Conservation (phyloP, 1,284 basidiomycete species). For the Cryptococcus jaspeensis region DNA sequence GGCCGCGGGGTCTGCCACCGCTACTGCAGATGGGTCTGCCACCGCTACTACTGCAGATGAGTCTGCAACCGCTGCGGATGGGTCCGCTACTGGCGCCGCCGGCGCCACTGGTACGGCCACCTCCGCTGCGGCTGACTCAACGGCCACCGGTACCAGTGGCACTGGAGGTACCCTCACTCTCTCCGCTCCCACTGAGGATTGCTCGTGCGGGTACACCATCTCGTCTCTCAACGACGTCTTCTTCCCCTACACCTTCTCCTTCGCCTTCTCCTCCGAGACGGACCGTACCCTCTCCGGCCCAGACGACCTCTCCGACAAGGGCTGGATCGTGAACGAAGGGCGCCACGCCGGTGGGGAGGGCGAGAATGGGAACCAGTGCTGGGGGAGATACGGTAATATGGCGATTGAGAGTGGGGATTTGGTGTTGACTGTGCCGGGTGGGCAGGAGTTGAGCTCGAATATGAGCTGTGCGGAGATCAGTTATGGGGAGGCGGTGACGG, state of each 20-base stretch:
- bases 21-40: no score
- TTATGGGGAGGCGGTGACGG: background rate
- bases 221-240: constrained; percentile 13
- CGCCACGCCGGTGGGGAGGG: background rate
- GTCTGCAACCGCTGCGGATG: no score
- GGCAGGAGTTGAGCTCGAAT: constrained; percentile 4
- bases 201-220: constrained; percentile 19
- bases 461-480: constrained; percentile 8
- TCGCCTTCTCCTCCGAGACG: background rate
- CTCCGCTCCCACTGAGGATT: background rate
- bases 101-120: no score
- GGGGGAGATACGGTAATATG: background rate
- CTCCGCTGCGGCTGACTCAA: no score
- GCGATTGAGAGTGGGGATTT: constrained; percentile 1
- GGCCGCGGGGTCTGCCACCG: no score
- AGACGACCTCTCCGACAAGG: background rate
- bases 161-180: background rate
- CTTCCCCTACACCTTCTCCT: constrained; percentile 11
- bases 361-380: background rate
- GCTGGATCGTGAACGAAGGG: constrained; percentile 3
- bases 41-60: no score
- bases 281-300: background rate
- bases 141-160: no score
- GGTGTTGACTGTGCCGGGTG: constrained; percentile 10
- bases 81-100: no score